Conservation (phyloP, 164 flowering plant species). For the Magnolia kwangsiensis region DNA sequence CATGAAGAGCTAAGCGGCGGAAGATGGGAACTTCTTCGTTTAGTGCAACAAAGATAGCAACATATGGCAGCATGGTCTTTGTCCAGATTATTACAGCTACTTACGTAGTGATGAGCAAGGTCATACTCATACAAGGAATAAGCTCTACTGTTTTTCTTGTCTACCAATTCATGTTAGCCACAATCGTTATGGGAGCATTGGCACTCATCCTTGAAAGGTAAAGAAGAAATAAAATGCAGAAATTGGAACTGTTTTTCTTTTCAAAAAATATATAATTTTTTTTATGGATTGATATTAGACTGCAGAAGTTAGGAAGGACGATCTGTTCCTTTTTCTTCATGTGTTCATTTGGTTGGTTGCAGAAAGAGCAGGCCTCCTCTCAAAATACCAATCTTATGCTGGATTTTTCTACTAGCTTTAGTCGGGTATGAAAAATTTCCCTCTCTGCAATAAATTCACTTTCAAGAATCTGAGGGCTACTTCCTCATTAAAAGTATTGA, state of each 20-base stretch:
- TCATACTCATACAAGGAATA: slow-evolving; percentile 1
- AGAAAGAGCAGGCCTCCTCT: slow-evolving; percentile 2
- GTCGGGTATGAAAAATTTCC: not conserved
- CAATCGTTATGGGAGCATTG: not conserved
- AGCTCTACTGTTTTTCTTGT: slow-evolving; percentile 9
- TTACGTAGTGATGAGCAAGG: slow-evolving; percentile 4
- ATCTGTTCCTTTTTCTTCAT: no score
- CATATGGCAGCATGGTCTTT: not conserved
- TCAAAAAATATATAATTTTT: no score
- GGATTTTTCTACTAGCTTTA: slow-evolving; percentile 9
- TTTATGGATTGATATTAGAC: no score
- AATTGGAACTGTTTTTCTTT: no score
- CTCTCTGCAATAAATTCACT: not conserved
- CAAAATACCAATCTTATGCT: not conserved
- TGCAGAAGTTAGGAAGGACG: no score
- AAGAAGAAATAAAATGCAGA: not conserved
- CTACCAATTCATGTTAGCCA: slow-evolving; percentile 9
- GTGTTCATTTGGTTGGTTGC: not conserved
- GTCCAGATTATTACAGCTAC: not conserved
- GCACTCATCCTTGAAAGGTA: slow-evolving; percentile 9
- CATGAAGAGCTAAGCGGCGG: not conserved
- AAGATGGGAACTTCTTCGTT: not conserved
- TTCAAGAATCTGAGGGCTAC: not conserved
- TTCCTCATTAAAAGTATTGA: not conserved
- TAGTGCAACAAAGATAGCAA: slow-evolving; percentile 1